Evolutionary conservation across 2,329 filamentous ascomycete genomes (phyloP).

Genomic region (Neopestalotiopsis clavispora): DNA sequence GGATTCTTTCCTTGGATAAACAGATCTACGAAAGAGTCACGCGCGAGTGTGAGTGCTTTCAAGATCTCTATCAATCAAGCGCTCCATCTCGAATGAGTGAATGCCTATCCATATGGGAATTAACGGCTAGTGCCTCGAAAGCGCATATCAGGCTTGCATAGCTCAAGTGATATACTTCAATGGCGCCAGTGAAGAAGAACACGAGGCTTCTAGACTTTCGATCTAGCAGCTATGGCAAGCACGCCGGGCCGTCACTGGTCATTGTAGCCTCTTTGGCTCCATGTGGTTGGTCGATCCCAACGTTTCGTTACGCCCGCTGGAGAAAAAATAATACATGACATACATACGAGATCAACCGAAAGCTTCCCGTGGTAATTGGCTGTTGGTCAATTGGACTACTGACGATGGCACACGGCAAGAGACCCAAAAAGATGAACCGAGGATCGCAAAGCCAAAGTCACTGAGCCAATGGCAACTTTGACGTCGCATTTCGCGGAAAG

Average conservation of each 20-base stretch:
- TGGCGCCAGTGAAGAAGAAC: slow-evolving; percentile 8
- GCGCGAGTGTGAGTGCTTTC: too few relatives aligned
- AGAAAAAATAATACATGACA: background rate
- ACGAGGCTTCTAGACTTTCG: slow-evolving; percentile 13
- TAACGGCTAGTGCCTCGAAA: background rate
- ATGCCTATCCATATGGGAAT: background rate
- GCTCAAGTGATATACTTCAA: background rate
- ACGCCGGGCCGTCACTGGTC: background rate
- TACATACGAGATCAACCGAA: background rate
- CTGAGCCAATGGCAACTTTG: background rate
- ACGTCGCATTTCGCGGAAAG: background rate
- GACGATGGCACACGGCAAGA: background rate
- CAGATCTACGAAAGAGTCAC: too few relatives aligned
- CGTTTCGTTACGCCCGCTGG: background rate
- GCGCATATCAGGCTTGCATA: background rate
- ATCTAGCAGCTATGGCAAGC: background rate
- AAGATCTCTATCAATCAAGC: too few relatives aligned
- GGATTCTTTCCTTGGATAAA: too few relatives aligned
- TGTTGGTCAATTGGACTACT: too few relatives aligned
- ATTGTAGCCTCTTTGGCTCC: background rate
- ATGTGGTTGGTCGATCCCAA: background rate
- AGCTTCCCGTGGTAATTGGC: too few relatives aligned
- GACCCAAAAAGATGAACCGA: background rate
- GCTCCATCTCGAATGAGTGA: too few relatives aligned
- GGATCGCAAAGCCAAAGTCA: background rate